These are phyloP conservation scores for Jackrogersella multiformis DNA, from an alignment of 495 filamentous ascomycete genomes.

Conservation along the genomic window DNA sequence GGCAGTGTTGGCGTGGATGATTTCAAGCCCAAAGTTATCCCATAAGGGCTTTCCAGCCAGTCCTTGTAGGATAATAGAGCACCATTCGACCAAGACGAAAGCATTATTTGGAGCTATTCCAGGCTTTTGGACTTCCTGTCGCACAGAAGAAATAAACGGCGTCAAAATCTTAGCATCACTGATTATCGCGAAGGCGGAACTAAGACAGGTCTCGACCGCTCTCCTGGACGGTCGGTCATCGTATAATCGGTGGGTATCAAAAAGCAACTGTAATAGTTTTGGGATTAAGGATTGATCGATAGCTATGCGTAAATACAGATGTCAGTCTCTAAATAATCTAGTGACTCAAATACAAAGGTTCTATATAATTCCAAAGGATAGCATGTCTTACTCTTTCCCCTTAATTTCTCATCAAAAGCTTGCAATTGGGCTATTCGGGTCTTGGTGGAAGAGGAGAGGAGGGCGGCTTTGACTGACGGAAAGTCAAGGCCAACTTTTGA, in stretches of 20 bases:
- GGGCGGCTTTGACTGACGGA: constrained; percentile 45
- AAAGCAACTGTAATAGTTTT: constrained; percentile 71
- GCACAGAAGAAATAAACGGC: constrained; percentile 65
- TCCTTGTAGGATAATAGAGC: constrained; percentile 74
- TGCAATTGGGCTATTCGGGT: constrained; percentile 55
- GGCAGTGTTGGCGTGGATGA: constrained; percentile 69
- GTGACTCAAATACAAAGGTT: neutral
- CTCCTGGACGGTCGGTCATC: constrained; percentile 82
- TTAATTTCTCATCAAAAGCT: constrained; percentile 58
- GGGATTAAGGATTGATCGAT: constrained; percentile 50
- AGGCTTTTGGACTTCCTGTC: constrained; percentile 73
- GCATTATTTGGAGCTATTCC: constrained; percentile 80
- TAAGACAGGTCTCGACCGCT: constrained; percentile 80
- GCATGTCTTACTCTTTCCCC: constrained; percentile 52
- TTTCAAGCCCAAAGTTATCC: constrained; percentile 71
- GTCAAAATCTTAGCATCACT: constrained; percentile 64
- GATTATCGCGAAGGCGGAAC: constrained; percentile 64
- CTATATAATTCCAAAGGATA: neutral
- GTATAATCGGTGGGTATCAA: constrained; percentile 88
- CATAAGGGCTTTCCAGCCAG: constrained; percentile 63
- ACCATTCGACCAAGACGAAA: constrained; percentile 93
- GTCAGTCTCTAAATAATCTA: constrained; percentile 4
- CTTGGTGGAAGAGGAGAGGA: constrained; percentile 61
- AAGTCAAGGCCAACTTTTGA: constrained; percentile 50
- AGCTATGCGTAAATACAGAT: constrained; percentile 42